phyloP scores from a whole-genome alignment of 2,329 filamentous ascomycete species.

The Stemphylium lycopersici region DNA sequence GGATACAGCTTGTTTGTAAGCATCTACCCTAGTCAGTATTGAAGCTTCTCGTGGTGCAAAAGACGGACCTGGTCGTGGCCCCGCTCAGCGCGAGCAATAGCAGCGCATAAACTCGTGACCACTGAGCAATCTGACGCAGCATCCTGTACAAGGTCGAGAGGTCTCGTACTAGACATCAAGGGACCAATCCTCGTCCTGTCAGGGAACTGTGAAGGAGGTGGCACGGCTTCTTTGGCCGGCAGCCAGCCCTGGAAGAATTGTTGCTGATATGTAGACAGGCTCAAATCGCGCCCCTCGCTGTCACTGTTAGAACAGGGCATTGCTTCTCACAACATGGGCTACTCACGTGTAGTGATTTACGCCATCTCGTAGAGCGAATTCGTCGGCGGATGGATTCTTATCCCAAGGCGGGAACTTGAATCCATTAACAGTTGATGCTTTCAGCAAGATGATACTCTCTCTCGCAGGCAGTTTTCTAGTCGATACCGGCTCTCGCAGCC shows the following conservation, averaged over 20 bases:
- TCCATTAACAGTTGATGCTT: conserved; percentile 80
- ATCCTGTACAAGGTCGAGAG: conserved; percentile 89
- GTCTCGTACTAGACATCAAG: conserved; percentile 63
- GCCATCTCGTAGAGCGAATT: conserved; percentile 65
- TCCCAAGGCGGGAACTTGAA: conserved; percentile 84
- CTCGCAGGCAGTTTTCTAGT: conserved; percentile 67
- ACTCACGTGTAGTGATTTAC: conserved; percentile 63
- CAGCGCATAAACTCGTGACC: conserved; percentile 90
- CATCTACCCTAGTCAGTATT: conserved; percentile 58
- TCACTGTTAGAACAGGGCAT: conserved; percentile 15
- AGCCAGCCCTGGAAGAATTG: conserved; percentile 85
- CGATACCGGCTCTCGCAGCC: conserved; percentile 57
- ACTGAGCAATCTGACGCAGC: conserved; percentile 96
- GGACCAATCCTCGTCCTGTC: conserved; percentile 45
- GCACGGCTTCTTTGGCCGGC: conserved; percentile 72
- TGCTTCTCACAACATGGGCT: conserved; percentile 40
- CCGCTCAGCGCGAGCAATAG: conserved; percentile 71
- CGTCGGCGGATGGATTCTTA: conserved; percentile 63
- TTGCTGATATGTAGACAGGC: conserved; percentile 75
- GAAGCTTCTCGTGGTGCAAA: background rate
- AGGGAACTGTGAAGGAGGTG: conserved; percentile 50
- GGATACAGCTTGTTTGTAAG: conserved; percentile 78
- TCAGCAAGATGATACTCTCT: conserved; percentile 78
- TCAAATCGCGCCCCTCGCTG: conserved; percentile 70
- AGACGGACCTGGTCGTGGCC: conserved; percentile 69